phyloP scores from a whole-genome alignment of 2,329 filamentous ascomycete genomes.

The Cladosporium velox region DNA sequence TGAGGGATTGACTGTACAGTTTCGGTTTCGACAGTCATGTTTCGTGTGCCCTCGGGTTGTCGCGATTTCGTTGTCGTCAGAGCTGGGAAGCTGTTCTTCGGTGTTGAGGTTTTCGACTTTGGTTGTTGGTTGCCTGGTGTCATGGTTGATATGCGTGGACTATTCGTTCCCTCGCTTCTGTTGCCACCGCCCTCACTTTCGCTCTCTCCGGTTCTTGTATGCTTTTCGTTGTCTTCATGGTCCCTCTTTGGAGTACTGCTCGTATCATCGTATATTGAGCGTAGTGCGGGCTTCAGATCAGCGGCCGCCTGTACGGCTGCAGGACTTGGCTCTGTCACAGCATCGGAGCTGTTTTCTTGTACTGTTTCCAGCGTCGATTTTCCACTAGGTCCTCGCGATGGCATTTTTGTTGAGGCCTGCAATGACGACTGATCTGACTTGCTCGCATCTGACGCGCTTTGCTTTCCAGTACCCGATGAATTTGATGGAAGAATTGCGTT shows the following conservation, averaged over 20 bases:
- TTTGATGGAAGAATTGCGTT: conserved; percentile 34
- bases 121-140: conserved; percentile 32
- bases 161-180: conserved; percentile 49
- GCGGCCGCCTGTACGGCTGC: conserved; percentile 38
- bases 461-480: neutral
- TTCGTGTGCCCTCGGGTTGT: conserved; percentile 72
- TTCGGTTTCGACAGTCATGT: conserved; percentile 98
- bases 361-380: conserved; percentile 78
- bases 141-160: conserved; percentile 37
- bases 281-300: conserved; percentile 35
- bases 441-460: conserved; percentile 28
- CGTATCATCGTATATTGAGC: conserved; percentile 29
- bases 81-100: conserved; percentile 69
- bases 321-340: conserved; percentile 62
- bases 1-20: conserved; percentile 91
- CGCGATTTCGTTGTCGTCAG: conserved; percentile 66
- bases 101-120: conserved; percentile 48
- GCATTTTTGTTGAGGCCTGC: conserved; percentile 42
- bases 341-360: conserved; percentile 50
- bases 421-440: conserved; percentile 39
- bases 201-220: conserved; percentile 51
- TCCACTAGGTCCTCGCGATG: conserved; percentile 41
- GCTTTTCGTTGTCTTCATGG: conserved; percentile 35
- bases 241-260: conserved; percentile 51
- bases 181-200: conserved; percentile 66